Base-by-base conservation (phyloP, 768 basidiomycete genomes). In the Kwoniella newhampshirensis region DNA sequence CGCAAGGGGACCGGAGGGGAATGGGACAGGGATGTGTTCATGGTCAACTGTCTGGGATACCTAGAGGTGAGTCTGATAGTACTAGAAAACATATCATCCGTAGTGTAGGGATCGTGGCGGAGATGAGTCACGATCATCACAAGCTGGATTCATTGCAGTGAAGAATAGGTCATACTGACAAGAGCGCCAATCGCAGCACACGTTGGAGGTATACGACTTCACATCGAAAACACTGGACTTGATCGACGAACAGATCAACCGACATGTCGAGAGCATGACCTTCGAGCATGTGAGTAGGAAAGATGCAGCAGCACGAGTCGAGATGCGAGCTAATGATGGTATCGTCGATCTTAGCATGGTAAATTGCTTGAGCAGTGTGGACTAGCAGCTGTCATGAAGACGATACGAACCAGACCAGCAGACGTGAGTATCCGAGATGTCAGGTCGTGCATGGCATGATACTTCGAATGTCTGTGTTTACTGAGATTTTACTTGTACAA, bases 11-110 rank as follows among this genome's bases (percentile, higher is more conserved):
- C 39, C 4, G 87, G 86, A 68, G 81, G 81, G 30, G 80, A 77
- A 28, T 94, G 93, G 90, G 93, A 99, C 71, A 81, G 80, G 43
- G 81, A 83, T 2, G 83, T 96, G 0, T 98, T 90, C 71, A 80
- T 89, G 51, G 79, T 96, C 62, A 97, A 98, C 67, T 94, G 88
- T 57, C 75, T 91, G 61, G 85, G 82, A 17, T 92, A 91, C 73
- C 76, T 96, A 13, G 83, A 86, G 81, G 92, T 91, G 45, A 26
- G 82, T 75, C 3, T 1, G 13, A n/a, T 54, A 13, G 21, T 20
- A 4, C 18, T 42, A 8, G 17, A 42, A n/a, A 7, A 8, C 18
- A 42, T n/a, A n/a, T 11, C 11, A 12, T 17, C n/a, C 20, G 42
- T 11, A 44, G 9, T 12, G 12, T 9, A 21, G 42, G 21, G 11